phyloP scores from a whole-genome alignment of 2,329 filamentous ascomycete species.

The Ophiocordyceps australis region DNA sequence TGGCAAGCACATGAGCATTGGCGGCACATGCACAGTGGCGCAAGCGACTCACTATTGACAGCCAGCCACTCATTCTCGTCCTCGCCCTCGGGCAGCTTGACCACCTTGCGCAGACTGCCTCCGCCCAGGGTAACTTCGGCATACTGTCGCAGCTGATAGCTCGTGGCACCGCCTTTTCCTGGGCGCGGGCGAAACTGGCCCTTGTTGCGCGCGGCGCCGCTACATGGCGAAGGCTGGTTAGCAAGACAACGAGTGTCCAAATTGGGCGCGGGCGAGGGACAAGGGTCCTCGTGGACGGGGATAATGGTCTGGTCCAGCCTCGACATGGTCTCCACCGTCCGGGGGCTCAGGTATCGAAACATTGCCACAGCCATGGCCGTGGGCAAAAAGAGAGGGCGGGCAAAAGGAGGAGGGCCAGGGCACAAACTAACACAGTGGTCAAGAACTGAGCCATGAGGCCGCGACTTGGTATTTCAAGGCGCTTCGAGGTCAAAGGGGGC shows the following conservation, averaged over 20 bases:
- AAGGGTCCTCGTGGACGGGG: constrained; percentile 11
- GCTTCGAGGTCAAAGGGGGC: too few relatives aligned
- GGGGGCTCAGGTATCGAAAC: constrained; percentile 14
- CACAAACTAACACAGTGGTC: constrained; percentile 20
- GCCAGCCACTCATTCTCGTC: constrained; percentile 97
- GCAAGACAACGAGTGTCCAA: too few relatives aligned
- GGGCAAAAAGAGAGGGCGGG: constrained; percentile 1
- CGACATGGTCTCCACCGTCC: constrained; percentile 13
- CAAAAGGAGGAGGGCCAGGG: constrained; percentile 1
- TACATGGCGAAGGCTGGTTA: constrained; percentile 9
- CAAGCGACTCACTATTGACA: constrained; percentile 61
- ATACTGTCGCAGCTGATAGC: constrained; percentile 92
- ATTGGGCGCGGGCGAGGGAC: constrained; percentile 6
- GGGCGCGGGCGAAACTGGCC: constrained; percentile 84
- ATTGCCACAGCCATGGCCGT: constrained; percentile 4
- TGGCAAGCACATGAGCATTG: constrained; percentile 15
- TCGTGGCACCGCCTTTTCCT: constrained; percentile 69
- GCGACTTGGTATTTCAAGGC: too few relatives aligned
- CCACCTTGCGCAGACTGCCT: constrained; percentile 86
- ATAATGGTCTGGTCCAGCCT: constrained; percentile 12
- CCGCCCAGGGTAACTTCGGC: constrained; percentile 92
- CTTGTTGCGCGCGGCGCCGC: constrained; percentile 70
- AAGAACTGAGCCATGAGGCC: constrained; percentile 20
- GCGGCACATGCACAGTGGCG: background rate
- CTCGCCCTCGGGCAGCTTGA: constrained; percentile 91